Percentiles rank a stretch among this genome's conserved stretches.
Conservation (phyloP, 345 rosid species). For the Euphorbia pulcherrima region DNA sequence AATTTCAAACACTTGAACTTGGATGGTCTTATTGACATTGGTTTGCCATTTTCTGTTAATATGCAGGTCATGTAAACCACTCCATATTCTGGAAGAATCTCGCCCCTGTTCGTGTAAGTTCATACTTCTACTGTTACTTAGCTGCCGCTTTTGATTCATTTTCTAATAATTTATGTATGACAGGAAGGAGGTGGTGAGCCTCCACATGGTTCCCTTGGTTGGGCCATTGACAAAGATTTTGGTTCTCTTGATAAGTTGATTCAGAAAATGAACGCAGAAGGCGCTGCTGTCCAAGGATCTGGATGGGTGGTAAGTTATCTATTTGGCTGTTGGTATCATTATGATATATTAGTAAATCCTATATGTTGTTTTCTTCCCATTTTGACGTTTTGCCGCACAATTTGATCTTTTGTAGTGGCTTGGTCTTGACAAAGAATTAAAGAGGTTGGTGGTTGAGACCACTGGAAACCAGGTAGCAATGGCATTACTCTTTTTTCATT, state of each 20-base stretch:
- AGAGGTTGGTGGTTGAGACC: conserved; percentile 86
- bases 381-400: neutral
- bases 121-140: neutral
- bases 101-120: conserved; percentile 59
- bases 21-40: too few relatives aligned
- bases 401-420: conserved; percentile 62
- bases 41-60: too few relatives aligned
- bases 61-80: conserved; percentile 86
- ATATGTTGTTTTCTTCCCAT: neutral
- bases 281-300: conserved; percentile 94
- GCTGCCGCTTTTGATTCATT: neutral
- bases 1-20: too few relatives aligned
- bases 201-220: conserved; percentile 68
- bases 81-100: conserved; percentile 94
- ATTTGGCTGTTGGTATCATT: too few relatives aligned
- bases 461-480: conserved; percentile 78
- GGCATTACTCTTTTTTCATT: neutral
- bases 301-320: conserved; percentile 91
- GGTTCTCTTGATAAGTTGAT: conserved; percentile 79
- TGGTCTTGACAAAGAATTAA: too few relatives aligned
- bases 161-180: conserved; percentile 11
- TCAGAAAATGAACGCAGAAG: conserved; percentile 78
- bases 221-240: conserved; percentile 70
- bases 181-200: conserved; percentile 97
- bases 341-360: neutral